Conservation (phyloP, 1,284 basidiomycete species). For the Moesziomyces parantarcticus region DNA sequence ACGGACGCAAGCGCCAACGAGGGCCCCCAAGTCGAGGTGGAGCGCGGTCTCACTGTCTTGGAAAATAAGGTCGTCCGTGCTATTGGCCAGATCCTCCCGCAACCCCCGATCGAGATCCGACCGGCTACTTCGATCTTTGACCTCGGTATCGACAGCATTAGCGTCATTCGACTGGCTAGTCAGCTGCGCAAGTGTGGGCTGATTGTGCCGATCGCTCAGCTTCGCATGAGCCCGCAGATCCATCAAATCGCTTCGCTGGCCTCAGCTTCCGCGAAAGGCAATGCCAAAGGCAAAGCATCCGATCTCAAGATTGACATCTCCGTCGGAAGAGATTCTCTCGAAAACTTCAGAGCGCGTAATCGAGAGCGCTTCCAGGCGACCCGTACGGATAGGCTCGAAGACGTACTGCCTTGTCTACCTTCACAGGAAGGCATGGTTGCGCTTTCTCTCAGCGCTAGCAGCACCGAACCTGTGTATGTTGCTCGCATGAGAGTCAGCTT, state of each 20-base stretch:
- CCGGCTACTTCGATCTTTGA: slow-evolving; percentile 20
- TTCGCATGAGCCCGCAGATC: slow-evolving; percentile 9
- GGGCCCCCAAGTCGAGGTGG: background rate
- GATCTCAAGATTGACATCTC: slow-evolving; percentile 5
- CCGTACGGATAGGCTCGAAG: background rate
- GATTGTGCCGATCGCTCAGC: slow-evolving; percentile 4
- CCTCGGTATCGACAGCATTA: slow-evolving; percentile 24
- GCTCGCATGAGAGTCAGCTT: slow-evolving; percentile 10
- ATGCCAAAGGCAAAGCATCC: too few species aligned
- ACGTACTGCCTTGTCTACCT: slow-evolving; percentile 14
- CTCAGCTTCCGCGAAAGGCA: background rate
- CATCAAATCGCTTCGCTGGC: slow-evolving; percentile 10
- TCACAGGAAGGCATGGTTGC: slow-evolving; percentile 25
- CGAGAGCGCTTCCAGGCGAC: background rate
- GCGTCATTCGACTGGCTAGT: slow-evolving; percentile 11
- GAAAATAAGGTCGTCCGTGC: slow-evolving; percentile 1
- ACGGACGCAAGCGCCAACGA: background rate
- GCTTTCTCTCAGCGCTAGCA: slow-evolving; percentile 10
- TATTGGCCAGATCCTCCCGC: slow-evolving; percentile 3
- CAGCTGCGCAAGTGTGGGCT: slow-evolving; percentile 10
- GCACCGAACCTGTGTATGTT: slow-evolving; percentile 8
- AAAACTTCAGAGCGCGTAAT: slow-evolving; percentile 2
- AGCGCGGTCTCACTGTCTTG: background rate
- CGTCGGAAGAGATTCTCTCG: slow-evolving; percentile 1
- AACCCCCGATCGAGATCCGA: background rate